A percentile compares a stretch with the other conserved stretches of the same genome.
Evolutionary conservation across 2,329 filamentous ascomycete genomes (phyloP).

Genomic region (Colletotrichum sp.): DNA sequence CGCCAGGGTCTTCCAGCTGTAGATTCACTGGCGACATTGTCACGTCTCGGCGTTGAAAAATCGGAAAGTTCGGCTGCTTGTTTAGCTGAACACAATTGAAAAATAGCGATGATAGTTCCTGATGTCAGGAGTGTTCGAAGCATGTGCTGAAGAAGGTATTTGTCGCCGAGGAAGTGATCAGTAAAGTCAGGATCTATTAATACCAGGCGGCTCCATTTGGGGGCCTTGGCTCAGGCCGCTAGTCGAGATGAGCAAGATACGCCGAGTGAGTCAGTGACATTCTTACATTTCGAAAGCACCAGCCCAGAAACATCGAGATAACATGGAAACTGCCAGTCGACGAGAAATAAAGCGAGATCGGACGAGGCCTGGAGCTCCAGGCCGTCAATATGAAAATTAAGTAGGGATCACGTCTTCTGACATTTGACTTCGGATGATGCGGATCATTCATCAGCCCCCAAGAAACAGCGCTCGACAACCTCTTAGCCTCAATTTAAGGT

Average conservation of each 20-base stretch:
- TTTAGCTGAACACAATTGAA: neutral
- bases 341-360: neutral
- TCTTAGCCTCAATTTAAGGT: neutral
- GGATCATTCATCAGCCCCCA: neutral
- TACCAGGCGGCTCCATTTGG: neutral
- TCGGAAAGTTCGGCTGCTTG: neutral
- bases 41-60: fast-evolving
- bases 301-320: neutral
- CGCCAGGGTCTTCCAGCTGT: neutral
- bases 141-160: neutral
- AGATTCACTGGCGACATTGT: neutral
- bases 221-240: neutral
- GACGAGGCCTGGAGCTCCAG: neutral
- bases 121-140: neutral
- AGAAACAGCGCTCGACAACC: neutral
- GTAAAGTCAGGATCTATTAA: neutral
- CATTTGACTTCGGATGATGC: neutral
- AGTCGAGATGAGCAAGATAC: neutral
- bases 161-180: neutral
- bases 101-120: neutral
- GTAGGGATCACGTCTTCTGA: neutral
- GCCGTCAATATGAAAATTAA: neutral
- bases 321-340: fast-evolving
- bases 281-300: neutral
- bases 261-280: neutral